Conservation (phyloP, 352 stramenopile species). For the Pythium coloratum region DNA sequence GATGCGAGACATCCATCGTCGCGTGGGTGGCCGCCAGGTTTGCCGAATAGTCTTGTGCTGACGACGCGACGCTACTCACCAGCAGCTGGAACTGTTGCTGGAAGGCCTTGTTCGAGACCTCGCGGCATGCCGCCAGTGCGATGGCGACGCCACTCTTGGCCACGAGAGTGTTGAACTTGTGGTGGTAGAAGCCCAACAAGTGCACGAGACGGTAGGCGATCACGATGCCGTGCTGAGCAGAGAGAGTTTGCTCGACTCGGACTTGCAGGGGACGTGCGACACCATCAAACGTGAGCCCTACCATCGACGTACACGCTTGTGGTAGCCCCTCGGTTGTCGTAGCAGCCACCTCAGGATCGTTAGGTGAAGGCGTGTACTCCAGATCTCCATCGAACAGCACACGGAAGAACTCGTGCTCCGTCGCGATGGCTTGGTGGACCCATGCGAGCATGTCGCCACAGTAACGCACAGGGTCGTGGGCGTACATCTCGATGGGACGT, state of each 20-base stretch:
- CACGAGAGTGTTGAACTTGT: conserved; percentile 57
- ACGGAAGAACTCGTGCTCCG: conserved; percentile 80
- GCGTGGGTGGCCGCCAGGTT: conserved; percentile 59
- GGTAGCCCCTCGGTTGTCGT: neutral
- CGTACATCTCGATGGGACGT: conserved; percentile 86
- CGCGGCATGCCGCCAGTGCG: conserved; percentile 41
- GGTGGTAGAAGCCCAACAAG: conserved; percentile 64
- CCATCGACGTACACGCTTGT: conserved; percentile 42
- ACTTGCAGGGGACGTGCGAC: conserved; percentile 61
- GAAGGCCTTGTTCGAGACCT: conserved; percentile 49
- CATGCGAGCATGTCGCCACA: conserved; percentile 89
- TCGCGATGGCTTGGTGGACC: conserved; percentile 82
- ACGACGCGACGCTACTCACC: conserved; percentile 43
- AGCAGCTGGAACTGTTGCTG: conserved; percentile 52
- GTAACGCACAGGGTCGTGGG: conserved; percentile 86
- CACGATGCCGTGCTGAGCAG: conserved; percentile 50
- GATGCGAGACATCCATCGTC: conserved; percentile 58
- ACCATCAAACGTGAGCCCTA: conserved; percentile 58
- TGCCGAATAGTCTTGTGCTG: conserved; percentile 56
- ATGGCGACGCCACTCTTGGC: conserved; percentile 31
- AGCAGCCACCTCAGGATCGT: neutral
- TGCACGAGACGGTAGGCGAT: conserved; percentile 69
- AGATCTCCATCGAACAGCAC: conserved; percentile 73
- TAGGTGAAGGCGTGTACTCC: conserved; percentile 26
- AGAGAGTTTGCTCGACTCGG: conserved; percentile 64